These are phyloP conservation scores for Panaeolus papilionaceus DNA, from an alignment of 768 basidiomycete genomes.

Conservation along the genomic window DNA sequence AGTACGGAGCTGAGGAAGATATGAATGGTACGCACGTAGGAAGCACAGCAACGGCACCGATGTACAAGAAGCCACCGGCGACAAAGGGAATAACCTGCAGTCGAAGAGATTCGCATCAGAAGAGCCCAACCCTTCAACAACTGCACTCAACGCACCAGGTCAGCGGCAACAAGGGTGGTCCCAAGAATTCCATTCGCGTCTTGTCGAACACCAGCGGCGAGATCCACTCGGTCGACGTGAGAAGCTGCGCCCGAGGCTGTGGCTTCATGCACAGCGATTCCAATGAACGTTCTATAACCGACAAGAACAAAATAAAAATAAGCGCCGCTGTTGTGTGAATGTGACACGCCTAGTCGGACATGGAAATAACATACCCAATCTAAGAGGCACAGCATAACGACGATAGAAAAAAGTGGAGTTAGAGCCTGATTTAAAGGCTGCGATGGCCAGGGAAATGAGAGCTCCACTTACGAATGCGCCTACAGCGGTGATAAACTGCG, in stretches of 20 bases:
- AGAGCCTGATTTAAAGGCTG: background rate
- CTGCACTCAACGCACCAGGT: conserved; percentile 64
- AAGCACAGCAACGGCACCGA: conserved; percentile 90
- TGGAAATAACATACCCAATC: conserved; percentile 46
- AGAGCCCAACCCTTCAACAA: background rate
- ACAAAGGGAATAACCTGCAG: conserved; percentile 86
- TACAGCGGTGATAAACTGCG: conserved; percentile 89
- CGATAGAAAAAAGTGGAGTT: background rate
- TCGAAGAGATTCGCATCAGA: background rate
- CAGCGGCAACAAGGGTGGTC: conserved; percentile 78
- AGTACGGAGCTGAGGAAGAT: conserved; percentile 12
- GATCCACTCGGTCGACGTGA: conserved; percentile 49
- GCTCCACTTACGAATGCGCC: conserved; percentile 80
- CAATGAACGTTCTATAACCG: conserved; percentile 77
- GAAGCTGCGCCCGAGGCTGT: conserved; percentile 55
- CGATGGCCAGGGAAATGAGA: background rate
- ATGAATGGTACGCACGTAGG: conserved; percentile 70
- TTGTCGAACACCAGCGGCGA: conserved; percentile 80
- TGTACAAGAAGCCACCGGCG: conserved; percentile 92
- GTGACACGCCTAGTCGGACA: background rate
- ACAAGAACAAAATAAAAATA: conserved; percentile 24
- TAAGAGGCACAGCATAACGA: conserved; percentile 26
- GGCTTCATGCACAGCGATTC: conserved; percentile 82
- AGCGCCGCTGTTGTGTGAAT: conserved; percentile 13
- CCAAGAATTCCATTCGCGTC: conserved; percentile 81